A percentile compares a stretch with the other conserved stretches of the same genome.
Conservation (phyloP, 2,329 filamentous ascomycete genomes). For the Aspergillus arachidicola region DNA sequence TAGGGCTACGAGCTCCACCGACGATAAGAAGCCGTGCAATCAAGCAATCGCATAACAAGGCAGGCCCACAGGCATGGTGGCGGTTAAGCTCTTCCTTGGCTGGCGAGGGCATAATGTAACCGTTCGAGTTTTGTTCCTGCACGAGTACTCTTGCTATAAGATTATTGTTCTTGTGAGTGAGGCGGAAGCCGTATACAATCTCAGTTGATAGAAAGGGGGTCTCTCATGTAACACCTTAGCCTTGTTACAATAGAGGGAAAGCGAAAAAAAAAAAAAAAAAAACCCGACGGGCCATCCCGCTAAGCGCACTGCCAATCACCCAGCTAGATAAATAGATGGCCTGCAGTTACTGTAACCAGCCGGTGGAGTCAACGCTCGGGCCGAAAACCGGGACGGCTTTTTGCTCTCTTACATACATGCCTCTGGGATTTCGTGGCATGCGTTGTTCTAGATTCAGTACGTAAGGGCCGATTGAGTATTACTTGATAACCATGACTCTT, state of each 20-base stretch:
- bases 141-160: background rate
- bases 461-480: too few species aligned
- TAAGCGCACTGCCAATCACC: background rate
- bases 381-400: background rate
- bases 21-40: background rate
- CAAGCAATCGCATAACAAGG: background rate
- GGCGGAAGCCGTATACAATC: background rate
- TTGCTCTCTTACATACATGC: background rate
- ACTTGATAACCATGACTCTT: background rate
- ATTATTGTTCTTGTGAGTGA: background rate
- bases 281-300: background rate
- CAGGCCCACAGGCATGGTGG: background rate
- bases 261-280: too few species aligned
- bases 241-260: background rate
- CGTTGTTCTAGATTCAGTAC: background rate
- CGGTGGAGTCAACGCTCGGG: background rate
- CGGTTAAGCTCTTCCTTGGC: background rate
- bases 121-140: background rate
- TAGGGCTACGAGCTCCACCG: background rate
- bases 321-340: background rate
- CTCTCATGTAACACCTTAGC: accelerated
- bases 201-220: background rate
- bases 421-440: background rate
- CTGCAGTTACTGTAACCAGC: background rate
- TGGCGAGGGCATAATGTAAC: background rate